A percentile compares a stretch with the other conserved stretches of the same genome.
Conservation (phyloP, 1,284 basidiomycete genomes). For the Phlebopus sp. region DNA sequence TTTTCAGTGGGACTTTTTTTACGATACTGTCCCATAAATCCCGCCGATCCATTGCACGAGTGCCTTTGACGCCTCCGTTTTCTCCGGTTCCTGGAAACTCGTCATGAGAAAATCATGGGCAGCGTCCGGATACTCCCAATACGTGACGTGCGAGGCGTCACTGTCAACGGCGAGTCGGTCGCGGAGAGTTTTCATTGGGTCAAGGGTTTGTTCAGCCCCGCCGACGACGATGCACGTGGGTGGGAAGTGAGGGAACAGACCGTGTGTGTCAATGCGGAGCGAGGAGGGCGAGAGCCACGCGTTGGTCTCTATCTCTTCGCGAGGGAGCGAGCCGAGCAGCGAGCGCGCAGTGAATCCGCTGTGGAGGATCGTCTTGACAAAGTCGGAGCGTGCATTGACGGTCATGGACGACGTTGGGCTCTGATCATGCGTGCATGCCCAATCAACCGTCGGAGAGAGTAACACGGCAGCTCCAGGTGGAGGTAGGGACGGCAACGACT, state of each 20-base stretch:
- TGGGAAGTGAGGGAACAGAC: slow-evolving; percentile 31
- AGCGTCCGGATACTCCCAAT: slow-evolving; percentile 29
- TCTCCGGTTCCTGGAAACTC: slow-evolving; percentile 25
- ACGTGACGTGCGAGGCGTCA: slow-evolving; percentile 25
- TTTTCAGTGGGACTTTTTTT: too few relatives aligned
- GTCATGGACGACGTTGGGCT: slow-evolving; percentile 15
- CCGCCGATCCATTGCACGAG: neutral
- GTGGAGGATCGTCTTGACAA: slow-evolving; percentile 2
- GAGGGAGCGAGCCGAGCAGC: slow-evolving; percentile 19
- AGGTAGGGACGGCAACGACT: slow-evolving; percentile 15
- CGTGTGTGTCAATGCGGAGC: neutral
- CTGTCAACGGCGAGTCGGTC: slow-evolving; percentile 29
- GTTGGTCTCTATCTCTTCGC: slow-evolving; percentile 6
- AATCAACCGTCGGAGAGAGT: slow-evolving; percentile 40
- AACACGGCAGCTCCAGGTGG: slow-evolving; percentile 38
- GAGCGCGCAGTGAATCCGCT: neutral
- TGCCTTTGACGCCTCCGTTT: slow-evolving; percentile 24
- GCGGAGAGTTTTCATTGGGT: slow-evolving; percentile 26
- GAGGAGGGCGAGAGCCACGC: slow-evolving; percentile 19
- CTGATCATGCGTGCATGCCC: slow-evolving; percentile 21
- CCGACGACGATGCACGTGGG: slow-evolving; percentile 34
- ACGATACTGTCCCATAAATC: too few relatives aligned
- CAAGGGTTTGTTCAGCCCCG: slow-evolving; percentile 31
- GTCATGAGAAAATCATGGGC: slow-evolving; percentile 29
- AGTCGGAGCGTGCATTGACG: slow-evolving; percentile 17